Base-by-base conservation (phyloP, 371 early-diverging fungal genomes). In the Capillidium heterosporum region DNA sequence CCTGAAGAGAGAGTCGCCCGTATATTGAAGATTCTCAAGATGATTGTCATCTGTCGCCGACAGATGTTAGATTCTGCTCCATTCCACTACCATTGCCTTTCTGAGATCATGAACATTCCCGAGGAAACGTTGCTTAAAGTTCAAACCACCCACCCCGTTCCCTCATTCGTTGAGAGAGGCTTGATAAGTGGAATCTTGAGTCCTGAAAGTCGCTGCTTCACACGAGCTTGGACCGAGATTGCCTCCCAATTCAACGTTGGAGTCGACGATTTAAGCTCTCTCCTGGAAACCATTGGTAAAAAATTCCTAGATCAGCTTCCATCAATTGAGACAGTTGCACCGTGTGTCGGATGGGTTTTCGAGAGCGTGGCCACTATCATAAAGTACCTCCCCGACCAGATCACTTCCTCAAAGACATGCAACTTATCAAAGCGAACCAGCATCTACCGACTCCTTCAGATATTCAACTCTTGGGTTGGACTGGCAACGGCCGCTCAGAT, bases 81-180 rank as follows among this genome's bases (percentile, higher is more conserved):
- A 17, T 2, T 47, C 35, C 31, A 47, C 31, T 10, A n/a, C 48
- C n/a, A 39, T 15, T 19, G 27, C n/a, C 48, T 57, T 8, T n/a
- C 27, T 32, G 47, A 31, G 13, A 24, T 42, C 32, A 4, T 21
- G 56, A 41, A 26, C 23, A 15, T 40, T 39, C 2, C 43, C 41
- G 23, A 48, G 48, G 31, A 24, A 26, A 3, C 23, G 27, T 28
- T 17, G 13, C 27, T 15, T 27, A 24, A 29, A 32, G 13, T 35
- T 13, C 26, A 13, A 10, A 39, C 29, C 13, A 24, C 10, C 26
- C 48, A 47, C 60, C 64, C 72, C 17, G 75, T 84, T 13, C 87
- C 86, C 7, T 82, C 84, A 0, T 85, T 86, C 73, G 80, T 87
- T 1, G 87, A 86, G 61, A 68, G 78, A 31, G 81, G 87, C 0